Evolutionary conservation across 83 land plant genomes (phyloP).

Genomic region (Isoetes engelmannii): DNA sequence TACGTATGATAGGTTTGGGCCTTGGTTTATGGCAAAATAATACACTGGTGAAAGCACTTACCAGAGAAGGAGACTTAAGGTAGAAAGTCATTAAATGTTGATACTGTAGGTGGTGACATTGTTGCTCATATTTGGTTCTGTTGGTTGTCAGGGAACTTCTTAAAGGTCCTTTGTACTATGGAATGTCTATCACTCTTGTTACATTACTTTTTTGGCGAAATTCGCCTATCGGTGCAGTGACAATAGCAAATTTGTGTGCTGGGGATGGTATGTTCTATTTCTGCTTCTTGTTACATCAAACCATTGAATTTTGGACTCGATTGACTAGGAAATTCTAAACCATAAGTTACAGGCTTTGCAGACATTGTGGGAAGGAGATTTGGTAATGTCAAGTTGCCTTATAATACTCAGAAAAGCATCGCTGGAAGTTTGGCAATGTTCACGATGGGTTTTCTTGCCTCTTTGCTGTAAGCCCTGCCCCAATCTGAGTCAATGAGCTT

Average conservation of each 20-base stretch:
- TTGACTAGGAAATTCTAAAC: background rate
- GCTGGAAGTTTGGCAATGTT: slow-evolving; percentile 83
- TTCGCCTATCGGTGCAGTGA: slow-evolving; percentile 65
- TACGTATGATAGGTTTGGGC: slow-evolving; percentile 82
- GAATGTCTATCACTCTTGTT: slow-evolving; percentile 55
- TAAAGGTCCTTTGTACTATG: slow-evolving; percentile 94
- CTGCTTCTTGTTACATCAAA: background rate
- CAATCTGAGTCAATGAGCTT: background rate
- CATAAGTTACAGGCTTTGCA: slow-evolving; percentile 60
- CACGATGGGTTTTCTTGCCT: slow-evolving; percentile 53
- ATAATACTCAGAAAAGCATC: slow-evolving; percentile 65
- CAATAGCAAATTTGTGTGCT: slow-evolving; percentile 84
- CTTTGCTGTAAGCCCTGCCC: slow-evolving; percentile 48
- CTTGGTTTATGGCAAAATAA: slow-evolving; percentile 71
- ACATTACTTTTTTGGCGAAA: slow-evolving; percentile 61
- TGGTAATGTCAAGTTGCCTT: slow-evolving; percentile 65
- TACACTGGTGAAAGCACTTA: slow-evolving; percentile 76
- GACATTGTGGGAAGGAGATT: slow-evolving; percentile 78
- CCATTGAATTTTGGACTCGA: background rate
- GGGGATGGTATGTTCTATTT: slow-evolving; percentile 69
- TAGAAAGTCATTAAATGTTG: slow-evolving; percentile 14
- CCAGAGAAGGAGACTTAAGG: slow-evolving; percentile 80
- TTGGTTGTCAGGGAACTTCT: slow-evolving; percentile 74
- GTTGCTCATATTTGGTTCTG: slow-evolving; percentile 9
- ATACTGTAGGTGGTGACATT: background rate